phyloP scores from a whole-genome alignment of 495 filamentous ascomycete species.

The Polyplosphaeria fusca region DNA sequence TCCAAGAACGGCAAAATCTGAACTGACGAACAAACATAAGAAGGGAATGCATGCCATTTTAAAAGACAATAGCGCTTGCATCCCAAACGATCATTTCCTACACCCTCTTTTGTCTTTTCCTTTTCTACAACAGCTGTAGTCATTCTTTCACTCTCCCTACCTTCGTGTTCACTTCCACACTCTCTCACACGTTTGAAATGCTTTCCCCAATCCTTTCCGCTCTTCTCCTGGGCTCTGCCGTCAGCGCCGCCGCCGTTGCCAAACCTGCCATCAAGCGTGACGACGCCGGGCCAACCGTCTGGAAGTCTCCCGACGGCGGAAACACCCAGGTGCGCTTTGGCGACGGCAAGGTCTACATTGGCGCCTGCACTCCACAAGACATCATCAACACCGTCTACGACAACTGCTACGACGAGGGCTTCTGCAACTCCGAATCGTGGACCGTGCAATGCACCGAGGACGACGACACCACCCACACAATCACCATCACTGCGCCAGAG shows the following conservation, averaged over 20 bases:
- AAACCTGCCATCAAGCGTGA: background rate
- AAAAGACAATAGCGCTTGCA: too few species aligned
- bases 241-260: background rate
- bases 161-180: conserved; percentile 44
- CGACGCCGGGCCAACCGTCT: background rate
- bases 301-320: background rate
- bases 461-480: background rate
- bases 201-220: background rate
- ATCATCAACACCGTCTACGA: background rate
- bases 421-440: conserved; percentile 4
- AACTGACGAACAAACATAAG: too few species aligned
- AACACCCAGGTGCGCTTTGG: background rate
- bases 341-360: background rate
- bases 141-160: background rate
- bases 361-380: background rate
- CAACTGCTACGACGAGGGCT: conserved; percentile 5
- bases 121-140: too few species aligned
- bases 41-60: too few species aligned
- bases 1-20: too few species aligned
- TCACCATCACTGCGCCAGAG: background rate
- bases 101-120: too few species aligned
- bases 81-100: too few species aligned
- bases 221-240: background rate
- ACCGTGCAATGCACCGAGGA: background rate
- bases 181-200: background rate